Evolutionary conservation across 2,329 filamentous ascomycete genomes (phyloP), one percentile per base, ranked within the genome.

Genomic region (Fusarium sp.): DNA sequence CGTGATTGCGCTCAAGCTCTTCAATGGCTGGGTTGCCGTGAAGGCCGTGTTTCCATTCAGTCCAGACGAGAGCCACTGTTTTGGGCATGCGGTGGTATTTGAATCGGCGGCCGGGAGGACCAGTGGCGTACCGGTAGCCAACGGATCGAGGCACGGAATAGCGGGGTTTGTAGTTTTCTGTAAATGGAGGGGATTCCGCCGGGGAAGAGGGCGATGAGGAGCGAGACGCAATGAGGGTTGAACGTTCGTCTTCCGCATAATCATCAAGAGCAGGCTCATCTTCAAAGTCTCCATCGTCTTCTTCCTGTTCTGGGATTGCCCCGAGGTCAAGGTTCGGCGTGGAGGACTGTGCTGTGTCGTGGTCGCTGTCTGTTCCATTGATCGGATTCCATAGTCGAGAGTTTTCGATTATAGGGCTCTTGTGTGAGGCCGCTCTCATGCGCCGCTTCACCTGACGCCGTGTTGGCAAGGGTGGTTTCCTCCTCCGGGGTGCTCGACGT

Each of bases 1-100:
- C 77, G 37, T 76, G 74, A 7, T 40, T 33, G 2, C 45, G 27
- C 40, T 80, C 79, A 0, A 80, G 74, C 4, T 38, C 33, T 22
- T 75, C 75, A 4, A 80, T 76, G 0, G 78, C 30, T 0, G 63
- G 72, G 25, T 79, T 79, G 2, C 74, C 76, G 52, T 72, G 38
- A 0, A 67, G 61, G 7, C 79, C 78, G 6, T 59, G 33, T 14
- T 78, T 79, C 69, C 69, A 79, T 20, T 80, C 77, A 12, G 63
- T 17, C 78, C 77, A 80, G 25, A 80, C 65, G 3, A 63, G 37
- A 0, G 65, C 62, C 0, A 80, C 76, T 0, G 71, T 77, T 45
- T 79, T 76, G 38, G 75, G 72, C 75, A 76, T 80, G 8, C 71
- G 69, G 25, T 68, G 57, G 63, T 73, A 80, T 47, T 63, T 67